Evolutionary conservation across 2,329 filamentous ascomycete species (phyloP).

Genomic region (Grosmannia clavigera): DNA sequence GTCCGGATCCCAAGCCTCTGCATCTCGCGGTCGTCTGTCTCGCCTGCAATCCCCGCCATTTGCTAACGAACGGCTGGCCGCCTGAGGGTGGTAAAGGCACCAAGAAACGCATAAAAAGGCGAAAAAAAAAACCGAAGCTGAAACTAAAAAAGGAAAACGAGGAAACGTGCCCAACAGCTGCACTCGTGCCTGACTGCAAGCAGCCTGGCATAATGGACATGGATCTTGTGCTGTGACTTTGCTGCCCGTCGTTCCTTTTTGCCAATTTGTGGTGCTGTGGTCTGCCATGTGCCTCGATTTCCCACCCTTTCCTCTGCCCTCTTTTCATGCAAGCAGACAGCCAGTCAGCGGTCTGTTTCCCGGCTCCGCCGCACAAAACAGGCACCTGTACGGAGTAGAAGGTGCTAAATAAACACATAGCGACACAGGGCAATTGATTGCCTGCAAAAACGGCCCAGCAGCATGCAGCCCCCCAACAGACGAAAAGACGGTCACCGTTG

Average conservation of each 20-base stretch:
- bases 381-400: not conserved
- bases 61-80: conserved; percentile 8
- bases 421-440: not conserved
- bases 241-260: not conserved
- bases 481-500: too few relatives aligned
- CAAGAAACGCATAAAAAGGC: not conserved
- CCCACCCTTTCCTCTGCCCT: conserved; percentile 2
- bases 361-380: conserved; percentile 1
- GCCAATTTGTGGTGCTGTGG: not conserved
- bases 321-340: not conserved
- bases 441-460: not conserved
- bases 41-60: not conserved
- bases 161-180: conserved; percentile 25
- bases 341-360: not conserved
- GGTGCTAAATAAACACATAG: not conserved
- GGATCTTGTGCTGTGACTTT: not conserved
- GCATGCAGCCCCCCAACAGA: too few relatives aligned
- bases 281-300: not conserved
- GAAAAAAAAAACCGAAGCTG: not conserved
- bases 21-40: conserved; percentile 4
- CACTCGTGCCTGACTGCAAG: conserved; percentile 32
- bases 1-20: not conserved
- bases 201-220: not conserved
- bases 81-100: not conserved
- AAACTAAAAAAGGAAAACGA: not conserved